These are phyloP conservation scores for Gymnopilus dilepis DNA, from an alignment of 768 basidiomycete species.

Conservation along the genomic window DNA sequence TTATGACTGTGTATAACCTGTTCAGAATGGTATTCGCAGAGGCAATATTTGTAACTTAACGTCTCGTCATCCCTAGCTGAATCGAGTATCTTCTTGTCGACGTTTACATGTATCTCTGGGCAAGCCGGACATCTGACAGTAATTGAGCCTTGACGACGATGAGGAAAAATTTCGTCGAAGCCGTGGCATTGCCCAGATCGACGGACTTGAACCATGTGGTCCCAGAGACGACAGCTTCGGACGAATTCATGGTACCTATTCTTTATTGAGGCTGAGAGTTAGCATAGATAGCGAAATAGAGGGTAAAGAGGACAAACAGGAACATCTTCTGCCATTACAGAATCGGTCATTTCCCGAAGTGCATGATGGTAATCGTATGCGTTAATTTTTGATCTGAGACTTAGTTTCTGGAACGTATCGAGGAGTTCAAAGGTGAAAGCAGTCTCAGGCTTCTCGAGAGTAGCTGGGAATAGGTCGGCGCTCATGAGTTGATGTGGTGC, in stretches of 20 bases:
- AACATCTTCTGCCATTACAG: slow-evolving; percentile 26
- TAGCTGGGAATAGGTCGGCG: slow-evolving; percentile 21
- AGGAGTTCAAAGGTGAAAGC: slow-evolving; percentile 28
- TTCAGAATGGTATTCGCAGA: neutral
- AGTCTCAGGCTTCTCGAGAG: slow-evolving; percentile 19
- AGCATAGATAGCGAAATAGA: neutral
- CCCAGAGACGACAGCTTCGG: slow-evolving; percentile 30
- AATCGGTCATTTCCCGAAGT: slow-evolving; percentile 26
- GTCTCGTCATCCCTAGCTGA: slow-evolving; percentile 19
- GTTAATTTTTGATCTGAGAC: slow-evolving; percentile 35
- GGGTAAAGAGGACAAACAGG: slow-evolving; percentile 24
- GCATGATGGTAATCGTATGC: slow-evolving; percentile 35
- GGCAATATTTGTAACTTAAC: slow-evolving; percentile 8
- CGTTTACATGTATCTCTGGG: slow-evolving; percentile 33
- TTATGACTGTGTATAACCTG: slow-evolving; percentile 24
- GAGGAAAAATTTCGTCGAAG: slow-evolving; percentile 22
- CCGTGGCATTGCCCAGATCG: slow-evolving; percentile 29
- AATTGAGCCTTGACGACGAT: slow-evolving; percentile 22
- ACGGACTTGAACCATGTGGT: slow-evolving; percentile 15
- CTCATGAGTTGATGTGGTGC: slow-evolving; percentile 8
- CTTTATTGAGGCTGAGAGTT: slow-evolving; percentile 14
- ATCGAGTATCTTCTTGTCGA: slow-evolving; percentile 24
- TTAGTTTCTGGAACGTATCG: slow-evolving; percentile 35
- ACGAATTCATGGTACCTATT: slow-evolving; percentile 28
- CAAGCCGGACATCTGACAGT: slow-evolving; percentile 28